phyloP scores from a whole-genome alignment of 495 filamentous ascomycete genomes.

The Glarea lozoyensis region DNA sequence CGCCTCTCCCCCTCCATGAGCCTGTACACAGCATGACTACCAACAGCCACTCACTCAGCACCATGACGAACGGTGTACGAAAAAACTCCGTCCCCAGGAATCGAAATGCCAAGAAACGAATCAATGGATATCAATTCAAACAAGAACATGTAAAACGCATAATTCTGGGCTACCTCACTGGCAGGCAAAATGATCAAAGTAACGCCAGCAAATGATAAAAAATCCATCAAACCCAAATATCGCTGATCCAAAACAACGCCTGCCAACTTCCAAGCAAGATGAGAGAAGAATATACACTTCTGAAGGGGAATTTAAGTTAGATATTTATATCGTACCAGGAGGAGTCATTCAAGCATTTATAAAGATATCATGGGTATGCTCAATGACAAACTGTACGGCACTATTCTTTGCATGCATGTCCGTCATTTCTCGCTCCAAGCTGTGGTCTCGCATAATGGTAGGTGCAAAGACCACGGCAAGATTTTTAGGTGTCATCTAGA shows the following conservation, averaged over 20 bases:
- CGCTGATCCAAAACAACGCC: constrained; percentile 15
- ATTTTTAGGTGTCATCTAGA: constrained; percentile 81
- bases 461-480: constrained; percentile 96
- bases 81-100: background rate
- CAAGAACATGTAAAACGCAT: background rate
- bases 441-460: constrained; percentile 87
- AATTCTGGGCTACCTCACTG: too few relatives aligned
- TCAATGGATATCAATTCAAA: constrained; percentile 21
- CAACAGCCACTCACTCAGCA: too few relatives aligned
- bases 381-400: constrained; percentile 83
- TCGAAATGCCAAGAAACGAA: background rate
- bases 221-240: constrained; percentile 7
- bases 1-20: background rate
- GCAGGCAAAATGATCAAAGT: constrained; percentile 1
- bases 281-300: constrained; percentile 16
- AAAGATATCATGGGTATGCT: constrained; percentile 76
- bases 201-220: constrained; percentile 13
- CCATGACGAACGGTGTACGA: background rate
- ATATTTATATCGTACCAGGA: background rate
- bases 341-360: constrained; percentile 11
- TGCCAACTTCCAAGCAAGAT: constrained; percentile 2
- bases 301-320: too few relatives aligned
- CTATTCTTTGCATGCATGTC: constrained; percentile 90
- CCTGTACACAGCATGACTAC: too few relatives aligned
- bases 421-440: constrained; percentile 86